Evolutionary conservation across 768 basidiomycete genomes (phyloP), one percentile per base, ranked within the genome.

Genomic region (Nidula microcarpa): DNA sequence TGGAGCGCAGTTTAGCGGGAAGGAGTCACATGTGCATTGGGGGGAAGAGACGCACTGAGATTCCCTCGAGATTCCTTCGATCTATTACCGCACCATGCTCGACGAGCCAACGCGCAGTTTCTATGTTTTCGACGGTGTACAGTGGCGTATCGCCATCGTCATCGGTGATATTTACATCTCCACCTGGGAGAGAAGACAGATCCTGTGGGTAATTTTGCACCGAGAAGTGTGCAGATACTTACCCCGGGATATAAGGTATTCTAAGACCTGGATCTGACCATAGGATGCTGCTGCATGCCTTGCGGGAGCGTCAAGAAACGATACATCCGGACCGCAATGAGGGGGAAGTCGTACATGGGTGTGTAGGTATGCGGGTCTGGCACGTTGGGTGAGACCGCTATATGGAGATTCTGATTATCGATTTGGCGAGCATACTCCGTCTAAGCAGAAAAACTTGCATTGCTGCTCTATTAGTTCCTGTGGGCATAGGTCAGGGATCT

Each of bases 231-330:
- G 13, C 50, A 50, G 50, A 47, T 57, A 87, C 44, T 30, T 4
- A 46, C 90, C 90, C 65, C 75, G 76, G 11, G 84, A 81, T 53
- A 94, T 73, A 53, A 97, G 82, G 70, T 92, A 96, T 11, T 84
- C 77, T 34, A 97, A 73, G 41, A 94, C 67, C 46, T 86, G 70
- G 7, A 89, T 65, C 33, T 94, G 94, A 14, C 85, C 91, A 62
- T 96, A 97, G 1, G 94, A 96, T 1, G 94, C 94, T 11, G 94
- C 94, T 14, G 94, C 94, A 69, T 97, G 94, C 86, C 89, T 91
- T 64, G 23, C 43, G 52, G 17, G 44, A 57, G 47, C n/a, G 39
- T 56, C 52, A 58, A 50, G 48, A 60, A 56, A 48, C 49, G 49
- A 37, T 53, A 48, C 50, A 54, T 57, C 54, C 45, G 53, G 48